A percentile compares a stretch with the other conserved stretches of the same genome.
Evolutionary conservation across 371 early-diverging fungal genomes (phyloP).

Genomic region (Mucor circinelloides): DNA sequence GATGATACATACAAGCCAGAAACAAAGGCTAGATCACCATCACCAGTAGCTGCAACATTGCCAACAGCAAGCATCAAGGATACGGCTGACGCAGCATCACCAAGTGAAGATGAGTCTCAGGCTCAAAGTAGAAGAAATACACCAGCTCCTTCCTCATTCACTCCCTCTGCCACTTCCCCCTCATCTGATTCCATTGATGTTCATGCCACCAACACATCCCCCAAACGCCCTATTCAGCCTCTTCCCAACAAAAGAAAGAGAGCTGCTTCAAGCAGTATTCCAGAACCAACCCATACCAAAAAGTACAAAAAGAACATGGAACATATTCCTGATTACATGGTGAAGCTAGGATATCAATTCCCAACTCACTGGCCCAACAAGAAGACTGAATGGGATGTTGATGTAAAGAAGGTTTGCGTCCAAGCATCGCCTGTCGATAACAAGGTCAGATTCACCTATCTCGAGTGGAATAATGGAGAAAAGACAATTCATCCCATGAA

Average conservation of each 20-base stretch:
- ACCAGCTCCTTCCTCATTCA: too few species aligned
- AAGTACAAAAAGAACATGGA: background rate
- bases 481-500: conserved; percentile 34
- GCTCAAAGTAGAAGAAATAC: too few species aligned
- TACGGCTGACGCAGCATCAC: background rate
- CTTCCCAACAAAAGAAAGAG: background rate
- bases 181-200: background rate
- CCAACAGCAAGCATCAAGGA: background rate
- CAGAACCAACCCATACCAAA: background rate
- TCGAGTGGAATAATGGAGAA: conserved; percentile 40
- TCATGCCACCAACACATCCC: background rate
- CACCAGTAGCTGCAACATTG: background rate
- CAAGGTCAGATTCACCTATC: conserved; percentile 20
- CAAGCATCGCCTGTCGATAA: conserved; percentile 24
- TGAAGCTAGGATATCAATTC: conserved; percentile 10
- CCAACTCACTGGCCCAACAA: conserved; percentile 8
- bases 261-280: background rate
- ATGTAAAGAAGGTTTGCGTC: conserved; percentile 19
- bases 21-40: background rate
- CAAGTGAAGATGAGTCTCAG: background rate
- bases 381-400: conserved; percentile 10
- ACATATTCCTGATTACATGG: conserved; percentile 21
- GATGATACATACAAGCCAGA: background rate
- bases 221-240: background rate
- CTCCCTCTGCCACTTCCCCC: too few species aligned